These are phyloP conservation scores for Candida michaelii DNA, from an alignment of 805 yeast species.

Conservation along the genomic window DNA sequence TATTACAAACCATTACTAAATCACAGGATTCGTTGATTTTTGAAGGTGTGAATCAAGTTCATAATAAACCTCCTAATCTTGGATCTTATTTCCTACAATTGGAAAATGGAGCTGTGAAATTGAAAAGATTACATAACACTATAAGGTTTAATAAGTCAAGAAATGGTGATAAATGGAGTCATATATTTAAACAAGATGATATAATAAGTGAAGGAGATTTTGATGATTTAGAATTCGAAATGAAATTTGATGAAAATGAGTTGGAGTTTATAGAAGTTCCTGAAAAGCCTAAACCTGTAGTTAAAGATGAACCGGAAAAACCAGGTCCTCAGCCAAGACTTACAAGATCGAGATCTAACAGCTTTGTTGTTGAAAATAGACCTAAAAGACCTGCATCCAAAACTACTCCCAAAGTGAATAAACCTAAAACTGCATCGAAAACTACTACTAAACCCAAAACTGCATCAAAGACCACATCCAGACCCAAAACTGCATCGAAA, in stretches of 20 bases:
- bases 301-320: not conserved
- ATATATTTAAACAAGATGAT: slow-evolving; percentile 6
- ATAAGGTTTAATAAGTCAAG: slow-evolving; percentile 39
- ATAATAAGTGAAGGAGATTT: slow-evolving; percentile 38
- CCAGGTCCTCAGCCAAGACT: slow-evolving; percentile 2
- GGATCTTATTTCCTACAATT: slow-evolving; percentile 33
- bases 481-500: slow-evolving; percentile 1
- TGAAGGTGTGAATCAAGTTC: slow-evolving; percentile 39
- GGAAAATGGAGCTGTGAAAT: slow-evolving; percentile 18
- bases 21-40: slow-evolving; percentile 30
- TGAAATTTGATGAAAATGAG: slow-evolving; percentile 16
- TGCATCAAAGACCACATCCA: not conserved
- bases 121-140: slow-evolving; percentile 30
- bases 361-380: slow-evolving; percentile 1
- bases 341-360: slow-evolving; percentile 6
- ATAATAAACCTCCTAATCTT: slow-evolving; percentile 12
- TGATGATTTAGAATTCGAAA: slow-evolving; percentile 26
- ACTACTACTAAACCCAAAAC: not conserved
- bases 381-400: slow-evolving; percentile 1
- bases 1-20: slow-evolving; percentile 25
- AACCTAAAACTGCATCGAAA: not conserved
- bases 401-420: too few species aligned
- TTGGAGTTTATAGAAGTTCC: slow-evolving; percentile 9
- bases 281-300: too few species aligned
- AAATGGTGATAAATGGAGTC: slow-evolving; percentile 26